Percentiles rank a stretch among this genome's conserved stretches.
Evolutionary conservation across 192 early-diverging fungal species (phyloP).

Genomic region (Backusella westeae): DNA sequence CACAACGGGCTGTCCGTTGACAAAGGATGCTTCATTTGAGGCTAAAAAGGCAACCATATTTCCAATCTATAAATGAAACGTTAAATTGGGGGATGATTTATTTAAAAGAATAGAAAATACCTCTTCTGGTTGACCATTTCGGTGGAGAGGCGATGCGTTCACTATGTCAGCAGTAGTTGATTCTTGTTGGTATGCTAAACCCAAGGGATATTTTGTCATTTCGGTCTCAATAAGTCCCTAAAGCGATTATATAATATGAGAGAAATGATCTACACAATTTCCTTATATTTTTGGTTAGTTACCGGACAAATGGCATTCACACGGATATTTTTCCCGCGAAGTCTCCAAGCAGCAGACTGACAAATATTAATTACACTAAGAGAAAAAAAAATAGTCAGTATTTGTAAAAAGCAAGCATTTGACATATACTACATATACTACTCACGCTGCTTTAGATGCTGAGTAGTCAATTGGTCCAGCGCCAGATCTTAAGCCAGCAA

Average conservation of each 20-base stretch:
- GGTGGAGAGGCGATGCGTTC: slow-evolving; percentile 33
- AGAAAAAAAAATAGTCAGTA: background rate
- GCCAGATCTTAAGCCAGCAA: slow-evolving; percentile 46
- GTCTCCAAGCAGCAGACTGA: slow-evolving; percentile 38
- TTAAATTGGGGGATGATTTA: background rate
- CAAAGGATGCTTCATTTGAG: slow-evolving; percentile 43
- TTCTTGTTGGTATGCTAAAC: slow-evolving; percentile 13
- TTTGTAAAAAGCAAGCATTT: background rate
- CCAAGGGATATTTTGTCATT: slow-evolving; percentile 45
- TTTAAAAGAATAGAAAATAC: slow-evolving; percentile 5
- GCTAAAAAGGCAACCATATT: slow-evolving; percentile 43
- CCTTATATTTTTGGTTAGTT: slow-evolving; percentile 9
- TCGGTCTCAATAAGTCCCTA: slow-evolving; percentile 50
- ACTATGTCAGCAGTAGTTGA: too few relatives aligned
- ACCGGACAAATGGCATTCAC: slow-evolving; percentile 52
- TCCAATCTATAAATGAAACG: slow-evolving; percentile 33
- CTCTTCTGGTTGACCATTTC: slow-evolving; percentile 39
- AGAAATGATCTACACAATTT: background rate
- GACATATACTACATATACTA: background rate
- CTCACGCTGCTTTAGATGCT: slow-evolving; percentile 49
- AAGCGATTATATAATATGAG: background rate
- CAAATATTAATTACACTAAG: slow-evolving; percentile 41
- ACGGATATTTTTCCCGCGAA: slow-evolving; percentile 40
- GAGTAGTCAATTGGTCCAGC: slow-evolving; percentile 48
- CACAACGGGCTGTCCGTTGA: slow-evolving; percentile 46